Base-by-base conservation (phyloP, 148 eudicot genomes). In the Suaeda aralocaspica region DNA sequence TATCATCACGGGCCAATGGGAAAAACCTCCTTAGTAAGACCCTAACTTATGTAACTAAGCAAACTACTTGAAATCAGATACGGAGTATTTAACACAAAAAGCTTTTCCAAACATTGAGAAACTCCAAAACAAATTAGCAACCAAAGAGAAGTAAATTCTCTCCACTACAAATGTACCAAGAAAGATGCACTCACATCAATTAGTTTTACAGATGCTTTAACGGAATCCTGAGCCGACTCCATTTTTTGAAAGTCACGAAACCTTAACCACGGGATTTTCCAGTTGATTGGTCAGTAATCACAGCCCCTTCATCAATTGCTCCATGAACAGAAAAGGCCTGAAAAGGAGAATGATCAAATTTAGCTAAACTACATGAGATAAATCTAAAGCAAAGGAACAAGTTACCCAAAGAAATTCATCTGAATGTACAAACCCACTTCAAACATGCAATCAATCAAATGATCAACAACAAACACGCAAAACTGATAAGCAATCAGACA, bases 221-320 rank as follows among this genome's bases (percentile, higher is more conserved):
- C 69, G 73, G 89, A 89, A 60, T 33, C 62, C 73, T 79, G 84
- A 72, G 89, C 81, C 4, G 92, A 82, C 77, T 80, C 82, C 82
- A 88, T 83, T 80, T 78, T 77, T 80, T 88, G 76, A 58, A 88
- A 65, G 89, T 88, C 68, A 88, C 79, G 70, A 88, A 85, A 39
- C 92, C 92, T 82, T 82, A 88, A 50, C 92, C 92, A 59, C 89
- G 92, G 15, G 87, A 85, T 9, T 84, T 88, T 64, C 87, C 89
- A 19, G 89, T 88, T 34, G 62, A 36, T 82, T 85, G 85, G 83
- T 88, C 92, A 71, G 50, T 31, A 33, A 88, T 85, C 49, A 88
- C 92, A 80, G 87, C 87, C 61, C 92, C 92, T 66, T 85, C 92
- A 68, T 88, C 92, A 16, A 88, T 82, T 76, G 83, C 87, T 68